Percentiles rank a stretch among this genome's conserved stretches.
Evolutionary conservation across 805 yeast species (phyloP).

Genomic region (Lachancea sp.): DNA sequence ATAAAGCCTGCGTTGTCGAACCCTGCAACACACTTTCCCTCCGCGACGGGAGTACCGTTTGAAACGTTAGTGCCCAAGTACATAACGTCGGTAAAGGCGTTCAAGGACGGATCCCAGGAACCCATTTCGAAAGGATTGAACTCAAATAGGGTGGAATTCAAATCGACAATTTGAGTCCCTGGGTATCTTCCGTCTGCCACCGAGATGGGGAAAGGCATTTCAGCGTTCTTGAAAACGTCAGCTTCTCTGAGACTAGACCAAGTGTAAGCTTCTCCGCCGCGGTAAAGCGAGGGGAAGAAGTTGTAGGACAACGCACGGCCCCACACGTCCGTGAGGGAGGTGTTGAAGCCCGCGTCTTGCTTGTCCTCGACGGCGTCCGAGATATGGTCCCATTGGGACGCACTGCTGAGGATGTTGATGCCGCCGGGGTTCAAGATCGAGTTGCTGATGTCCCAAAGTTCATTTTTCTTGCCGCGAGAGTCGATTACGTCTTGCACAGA

Average conservation of each 20-base stretch:
- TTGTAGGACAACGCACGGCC: constrained; percentile 70
- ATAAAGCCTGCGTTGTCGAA: constrained; percentile 78
- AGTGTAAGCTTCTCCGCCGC: constrained; percentile 60
- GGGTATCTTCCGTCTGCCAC: constrained; percentile 65
- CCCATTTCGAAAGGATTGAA: constrained; percentile 71
- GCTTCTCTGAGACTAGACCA: constrained; percentile 55
- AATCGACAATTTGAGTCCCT: constrained; percentile 46
- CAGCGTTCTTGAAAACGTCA: constrained; percentile 52
- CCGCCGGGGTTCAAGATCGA: constrained; percentile 64
- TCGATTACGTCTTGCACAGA: constrained; percentile 52
- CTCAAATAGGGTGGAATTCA: constrained; percentile 66
- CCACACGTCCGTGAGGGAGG: constrained; percentile 72
- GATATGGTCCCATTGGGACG: constrained; percentile 49
- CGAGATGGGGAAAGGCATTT: constrained; percentile 69
- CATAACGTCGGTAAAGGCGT: constrained; percentile 58
- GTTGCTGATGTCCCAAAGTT: constrained; percentile 65
- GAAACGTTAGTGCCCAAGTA: constrained; percentile 64
- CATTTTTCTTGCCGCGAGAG: constrained; percentile 29
- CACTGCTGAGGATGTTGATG: constrained; percentile 46
- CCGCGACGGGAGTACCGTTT: constrained; percentile 50
- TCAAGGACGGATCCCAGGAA: constrained; percentile 77
- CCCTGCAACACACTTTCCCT: constrained; percentile 56
- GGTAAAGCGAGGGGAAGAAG: constrained; percentile 54
- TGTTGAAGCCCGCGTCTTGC: constrained; percentile 57
- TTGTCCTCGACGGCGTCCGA: constrained; percentile 49